Evolutionary conservation across 345 rosid genomes (phyloP), one percentile per base, ranked within the genome.

Genomic region (Brassica carinata): DNA sequence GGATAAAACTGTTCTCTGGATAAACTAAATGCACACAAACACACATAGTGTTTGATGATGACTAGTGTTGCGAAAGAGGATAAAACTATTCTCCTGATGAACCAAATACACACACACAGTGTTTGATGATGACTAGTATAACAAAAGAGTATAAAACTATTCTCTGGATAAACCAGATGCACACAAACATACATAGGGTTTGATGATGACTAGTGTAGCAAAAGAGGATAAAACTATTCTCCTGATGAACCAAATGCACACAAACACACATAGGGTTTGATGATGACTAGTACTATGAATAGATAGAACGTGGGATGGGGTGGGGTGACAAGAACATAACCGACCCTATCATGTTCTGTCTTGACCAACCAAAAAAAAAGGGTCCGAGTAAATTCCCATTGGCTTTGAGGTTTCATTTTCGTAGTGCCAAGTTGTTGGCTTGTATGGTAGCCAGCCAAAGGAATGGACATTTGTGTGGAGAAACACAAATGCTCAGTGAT

Each of bases 381-480:
- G 69, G 55, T 55, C 69, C 61, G 74, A 43, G 71, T 67, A 45
- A 7, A 57, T 72, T 81, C 81, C 84, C 71, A 81, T 81, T 81
- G 81, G 84, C 38, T 77, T 67, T 77, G 84, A 72, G 81, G 64
- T 59, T 76, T 66, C 61, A 71, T n/a, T 66, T 59, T 58, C 27
- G 8, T 72, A 57, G 55, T 66, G 70, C 79, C n/a, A 81, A 59
- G 74, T 77, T 67, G 77, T 66, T 76, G 77, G 84, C 59, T 67
- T 72, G 70, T 71, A 67, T 81, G 77, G 74, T 76, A 72, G 73
- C 70, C 68, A 81, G 80, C 58, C 81, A 76, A 66, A 76, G 65
- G 74, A 76, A 66, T 71, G 4, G 74, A 33, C 14, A 75, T 43
- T 75, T 74, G 29, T 33, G 51, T 72, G n/a, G n/a, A n/a, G n/a